Evolutionary conservation across 495 filamentous ascomycete genomes (phyloP), one percentile per base, ranked within the genome.

Genomic region (Aspergillus olivimuriae): DNA sequence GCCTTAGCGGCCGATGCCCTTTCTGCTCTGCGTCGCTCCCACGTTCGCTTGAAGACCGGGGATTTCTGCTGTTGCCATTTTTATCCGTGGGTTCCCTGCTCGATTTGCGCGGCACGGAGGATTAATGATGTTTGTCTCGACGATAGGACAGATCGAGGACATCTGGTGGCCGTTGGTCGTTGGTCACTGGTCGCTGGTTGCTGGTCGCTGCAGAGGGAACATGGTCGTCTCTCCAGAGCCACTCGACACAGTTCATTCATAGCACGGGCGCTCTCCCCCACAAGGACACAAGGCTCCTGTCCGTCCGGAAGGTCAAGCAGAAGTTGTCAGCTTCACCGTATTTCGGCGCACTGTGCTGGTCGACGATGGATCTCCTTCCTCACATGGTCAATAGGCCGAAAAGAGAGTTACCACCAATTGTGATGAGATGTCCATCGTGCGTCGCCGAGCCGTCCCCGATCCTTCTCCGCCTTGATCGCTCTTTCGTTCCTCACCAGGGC

Each of bases 1-100:
- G 39, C 45, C 46, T 44, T 57, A 57, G 54, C 43, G 37, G 45
- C 53, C 43, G 42, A 47, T 46, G 35, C 43, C 43, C 18, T 26
- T 28, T 28, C 24, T 28, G 24, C 24, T 28, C 24, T 35, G 41
- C 35, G 19, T 23, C 26, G 36, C 22, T 43, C 10, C 40, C 43
- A 18, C 32, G 26, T 44, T 43, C 31, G 38, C 42, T 41, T 36
- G 40, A 47, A 39, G 47, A 20, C 44, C 43, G 42, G 41, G 47
- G 41, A 15, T 39, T 37, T 37, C 5, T 7, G 26, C 18, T 38
- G 15, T 38, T 38, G 19, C 35, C 35, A 20, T 38, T 38, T 21
- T 38, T 38, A n/a, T n/a, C n/a, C n/a, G n/a, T n/a, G n/a, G n/a
- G n/a, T n/a, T n/a, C n/a, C n/a, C n/a, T n/a, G n/a, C n/a, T n/a